Evolutionary conservation across 2,329 filamentous ascomycete genomes (phyloP).

Genomic region (Phialophora tarda): DNA sequence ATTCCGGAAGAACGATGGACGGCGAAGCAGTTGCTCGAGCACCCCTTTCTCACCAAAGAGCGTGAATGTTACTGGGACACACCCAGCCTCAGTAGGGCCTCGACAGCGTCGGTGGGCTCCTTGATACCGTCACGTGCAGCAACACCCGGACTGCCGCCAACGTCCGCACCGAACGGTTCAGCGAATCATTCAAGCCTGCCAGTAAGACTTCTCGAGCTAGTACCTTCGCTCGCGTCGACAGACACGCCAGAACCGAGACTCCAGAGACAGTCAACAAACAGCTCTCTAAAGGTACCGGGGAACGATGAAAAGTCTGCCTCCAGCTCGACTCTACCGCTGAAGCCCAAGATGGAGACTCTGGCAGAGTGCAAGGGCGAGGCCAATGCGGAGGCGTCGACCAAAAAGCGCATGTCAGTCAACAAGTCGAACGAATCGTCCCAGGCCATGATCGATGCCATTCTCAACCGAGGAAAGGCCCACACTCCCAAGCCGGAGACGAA

Average conservation of each 20-base stretch:
- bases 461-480: conserved; percentile 25
- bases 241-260: conserved; percentile 6
- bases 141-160: conserved; percentile 26
- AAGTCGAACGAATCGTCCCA: conserved; percentile 26
- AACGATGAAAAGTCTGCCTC: conserved; percentile 9
- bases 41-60: conserved; percentile 45
- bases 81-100: conserved; percentile 30
- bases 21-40: conserved; percentile 46
- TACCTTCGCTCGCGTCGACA: conserved; percentile 15
- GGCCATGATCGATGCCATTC: conserved; percentile 32
- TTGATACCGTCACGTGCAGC: conserved; percentile 26
- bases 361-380: conserved; percentile 10
- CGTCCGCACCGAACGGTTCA: conserved; percentile 15
- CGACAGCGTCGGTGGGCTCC: conserved; percentile 31
- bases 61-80: conserved; percentile 26
- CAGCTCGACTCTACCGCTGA: conserved; percentile 3
- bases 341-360: conserved; percentile 14
- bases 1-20: conserved; percentile 46
- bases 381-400: background rate
- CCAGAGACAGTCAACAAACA: conserved; percentile 2
- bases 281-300: background rate
- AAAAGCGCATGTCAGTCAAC: conserved; percentile 8
- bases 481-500: conserved; percentile 6
- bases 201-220: conserved; percentile 17
- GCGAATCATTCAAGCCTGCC: background rate